Base-by-base conservation (phyloP, 1,139 yeast genomes). In the Pichia sp. region DNA sequence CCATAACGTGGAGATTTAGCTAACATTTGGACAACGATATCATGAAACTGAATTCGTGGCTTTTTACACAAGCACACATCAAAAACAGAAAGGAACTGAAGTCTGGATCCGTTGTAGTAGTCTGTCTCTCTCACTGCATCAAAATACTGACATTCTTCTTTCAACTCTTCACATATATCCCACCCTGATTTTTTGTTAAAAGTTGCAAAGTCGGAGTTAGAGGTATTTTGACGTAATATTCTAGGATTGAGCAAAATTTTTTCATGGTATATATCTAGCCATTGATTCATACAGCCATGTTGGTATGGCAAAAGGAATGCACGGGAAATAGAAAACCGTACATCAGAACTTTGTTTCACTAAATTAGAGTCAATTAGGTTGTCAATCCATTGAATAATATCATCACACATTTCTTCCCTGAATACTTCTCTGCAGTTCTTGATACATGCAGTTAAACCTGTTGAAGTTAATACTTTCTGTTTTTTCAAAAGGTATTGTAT, bases 321-420 rank as follows among this genome's bases (percentile, higher is more conserved):
- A 42, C 64, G 63, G 42, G 86, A 75, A 15, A 84, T 66, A 1
- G 74, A 54, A 38, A 76, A 70, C 42, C 82, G 68, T 1, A 74
- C 61, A 1, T 66, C 52, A 33, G 64, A 61, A 48, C 73, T 72
- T 35, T 72, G 69, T 18, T 74, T 75, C 46, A 71, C 70, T 20
- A 83, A 53, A 34, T 75, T 72, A 26, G 82, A 71, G 42, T 68
- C 71, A 0, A 83, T 67, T 35, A 86, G 59, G 35, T 77, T 83
- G 28, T 66, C 62, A 4, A 85, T 56, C 89, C 94, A 84, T 18
- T 60, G 54, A 9, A 84, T 57, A 19, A 85, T 75, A 45, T 80
- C 86, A 40, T 75, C 79, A 49, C 84, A 79, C 86, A 84, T 79
- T 44, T 84, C 91, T 57, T 86, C 95, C 41, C 94, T 67, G 55